These are phyloP conservation scores for Durotheca rogersii DNA, from an alignment of 495 filamentous ascomycete genomes.

Conservation along the genomic window DNA sequence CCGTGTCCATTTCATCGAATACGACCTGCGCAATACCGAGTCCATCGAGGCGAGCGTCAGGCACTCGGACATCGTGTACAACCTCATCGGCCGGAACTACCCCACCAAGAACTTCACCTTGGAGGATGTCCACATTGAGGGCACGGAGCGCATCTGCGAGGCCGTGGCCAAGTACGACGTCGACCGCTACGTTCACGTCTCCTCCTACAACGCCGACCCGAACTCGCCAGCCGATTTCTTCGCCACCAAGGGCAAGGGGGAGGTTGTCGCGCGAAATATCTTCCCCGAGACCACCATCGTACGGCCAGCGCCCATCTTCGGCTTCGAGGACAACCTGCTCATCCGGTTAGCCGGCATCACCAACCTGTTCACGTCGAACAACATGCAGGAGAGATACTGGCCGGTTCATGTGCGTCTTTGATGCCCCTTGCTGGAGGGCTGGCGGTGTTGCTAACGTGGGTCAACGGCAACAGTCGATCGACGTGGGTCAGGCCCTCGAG, in stretches of 20 bases:
- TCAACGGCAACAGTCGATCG: slow-evolving; percentile 75
- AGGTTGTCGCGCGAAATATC: slow-evolving; percentile 81
- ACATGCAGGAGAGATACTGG: slow-evolving; percentile 87
- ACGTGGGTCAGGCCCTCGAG: slow-evolving; percentile 86
- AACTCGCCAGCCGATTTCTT: slow-evolving; percentile 84
- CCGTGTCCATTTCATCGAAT: slow-evolving; percentile 85
- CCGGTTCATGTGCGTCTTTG: slow-evolving; percentile 81
- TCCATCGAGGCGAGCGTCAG: slow-evolving; percentile 96
- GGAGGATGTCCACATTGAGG: slow-evolving; percentile 91
- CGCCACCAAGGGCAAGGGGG: slow-evolving; percentile 82
- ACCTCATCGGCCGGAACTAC: slow-evolving; percentile 88
- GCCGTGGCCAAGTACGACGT: slow-evolving; percentile 98
- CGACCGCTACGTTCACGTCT: slow-evolving; percentile 95
- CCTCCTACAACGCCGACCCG: slow-evolving; percentile 84
- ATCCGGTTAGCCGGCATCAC: slow-evolving; percentile 74
- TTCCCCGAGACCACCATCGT: slow-evolving; percentile 99
- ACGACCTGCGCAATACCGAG: slow-evolving; percentile 89
- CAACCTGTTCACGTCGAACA: slow-evolving; percentile 86
- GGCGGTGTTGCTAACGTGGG: slow-evolving; percentile 2
- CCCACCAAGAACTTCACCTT: slow-evolving; percentile 97
- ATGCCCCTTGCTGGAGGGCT: background rate
- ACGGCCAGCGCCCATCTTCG: slow-evolving; percentile 89
- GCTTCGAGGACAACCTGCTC: slow-evolving; percentile 90
- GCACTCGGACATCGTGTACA: slow-evolving; percentile 97
- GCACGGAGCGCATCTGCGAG: slow-evolving; percentile 90